Base-by-base conservation (phyloP, 2,329 filamentous ascomycete genomes). In the Fusarium torulosum region DNA sequence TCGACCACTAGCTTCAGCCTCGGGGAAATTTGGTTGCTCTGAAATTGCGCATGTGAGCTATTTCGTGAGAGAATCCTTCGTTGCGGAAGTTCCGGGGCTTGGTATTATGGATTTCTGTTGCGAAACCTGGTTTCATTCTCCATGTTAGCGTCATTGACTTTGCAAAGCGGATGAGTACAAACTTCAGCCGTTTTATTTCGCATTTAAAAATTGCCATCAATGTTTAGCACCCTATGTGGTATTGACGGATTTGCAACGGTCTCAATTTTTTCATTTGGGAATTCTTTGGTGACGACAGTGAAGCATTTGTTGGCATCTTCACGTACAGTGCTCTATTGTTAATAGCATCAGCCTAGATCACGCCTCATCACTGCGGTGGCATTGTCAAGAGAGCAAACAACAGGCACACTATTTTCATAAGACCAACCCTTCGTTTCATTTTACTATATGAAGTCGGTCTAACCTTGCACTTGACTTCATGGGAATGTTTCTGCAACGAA, bases 91-190 rank as follows among this genome's bases (percentile, higher is more conserved):
- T 27, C n/a, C 59, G 52, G 59, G 27, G 35, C 23, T 63, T 35
- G 45, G 59, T 63, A 38, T 47, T 42, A 52, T 44, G 59, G 43
- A 38, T 52, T 63, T 21, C 20, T 46, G n/a, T 45, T 3, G 52
- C 27, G 21, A 25, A 64, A 64, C 41, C 52, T 42, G 35, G 59
- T 63, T 52, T 52, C 23, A 8, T 53, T 52, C 31, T 40, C 23
- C 25, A 59, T 64, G 41, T 53, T 59, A 64, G 60, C 60, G 60
- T 63, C 60, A 63, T 64, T 52, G 60, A 63, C 52, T 63, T 58
- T 45, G 7, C 4, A 25, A 52, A 13, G 29, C 35, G 19, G 46
- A 25, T 31, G 14, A 25, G 7, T 14, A 21, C 9, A 35, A 56
- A 46, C 29, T 31, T 41, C 23, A 27, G 15, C n/a, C n/a, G 14